phyloP scores from a whole-genome alignment of 2,329 filamentous ascomycete species.

The Fusarium acutatum region DNA sequence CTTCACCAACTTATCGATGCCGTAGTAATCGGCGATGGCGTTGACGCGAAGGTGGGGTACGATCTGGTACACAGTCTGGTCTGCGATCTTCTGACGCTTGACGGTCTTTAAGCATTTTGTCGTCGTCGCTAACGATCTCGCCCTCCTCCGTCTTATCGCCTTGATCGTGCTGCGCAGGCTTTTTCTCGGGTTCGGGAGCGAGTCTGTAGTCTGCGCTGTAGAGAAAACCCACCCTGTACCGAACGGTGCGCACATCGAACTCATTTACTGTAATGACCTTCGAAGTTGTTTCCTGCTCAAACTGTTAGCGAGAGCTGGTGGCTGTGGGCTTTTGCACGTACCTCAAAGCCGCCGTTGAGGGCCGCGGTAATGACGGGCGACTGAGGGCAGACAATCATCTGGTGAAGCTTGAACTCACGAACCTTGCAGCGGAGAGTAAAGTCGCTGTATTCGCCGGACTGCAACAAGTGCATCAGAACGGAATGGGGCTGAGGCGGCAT shows the following conservation, averaged over 20 bases:
- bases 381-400: background rate
- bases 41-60: background rate
- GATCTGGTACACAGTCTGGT: background rate
- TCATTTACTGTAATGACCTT: background rate
- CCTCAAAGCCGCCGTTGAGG: background rate
- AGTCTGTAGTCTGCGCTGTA: background rate
- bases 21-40: background rate
- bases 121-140: background rate
- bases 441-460: background rate
- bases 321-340: rapidly evolving
- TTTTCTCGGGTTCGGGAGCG: too few species aligned
- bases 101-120: rapidly evolving
- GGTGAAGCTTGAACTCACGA: background rate
- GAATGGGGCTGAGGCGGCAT: background rate
- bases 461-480: background rate
- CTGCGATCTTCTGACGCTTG: rapidly evolving
- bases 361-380: background rate
- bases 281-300: background rate
- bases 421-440: background rate
- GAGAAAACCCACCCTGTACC: background rate
- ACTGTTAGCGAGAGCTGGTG: rapidly evolving
- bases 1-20: background rate
- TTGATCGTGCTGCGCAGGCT: rapidly evolving
- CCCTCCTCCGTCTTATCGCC: background rate
- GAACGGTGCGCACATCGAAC: background rate